phyloP scores from a whole-genome alignment of 169 alveolate genomes.

The Sarcocystis neurona region DNA sequence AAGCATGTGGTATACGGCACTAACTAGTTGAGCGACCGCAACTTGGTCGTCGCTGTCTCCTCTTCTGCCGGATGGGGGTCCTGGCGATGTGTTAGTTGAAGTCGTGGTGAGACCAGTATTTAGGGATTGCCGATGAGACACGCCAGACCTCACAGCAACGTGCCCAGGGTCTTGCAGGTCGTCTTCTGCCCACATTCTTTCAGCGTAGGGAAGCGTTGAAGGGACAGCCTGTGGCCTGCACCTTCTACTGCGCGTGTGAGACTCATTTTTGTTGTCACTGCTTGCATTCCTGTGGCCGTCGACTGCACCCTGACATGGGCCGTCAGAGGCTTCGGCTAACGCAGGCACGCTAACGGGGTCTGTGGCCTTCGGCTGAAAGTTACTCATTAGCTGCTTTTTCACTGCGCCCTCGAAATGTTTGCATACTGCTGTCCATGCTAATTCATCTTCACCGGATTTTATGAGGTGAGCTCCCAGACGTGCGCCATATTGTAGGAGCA shows the following conservation, averaged over 20 bases:
- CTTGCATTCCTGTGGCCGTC: background rate
- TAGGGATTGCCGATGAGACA: too few relatives aligned
- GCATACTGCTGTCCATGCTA: constrained; percentile 13
- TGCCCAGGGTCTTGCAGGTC: too few relatives aligned
- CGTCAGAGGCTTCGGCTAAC: background rate
- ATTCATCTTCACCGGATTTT: background rate
- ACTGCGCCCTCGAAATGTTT: background rate
- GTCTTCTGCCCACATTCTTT: too few relatives aligned
- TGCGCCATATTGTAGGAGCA: background rate
- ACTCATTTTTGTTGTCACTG: background rate
- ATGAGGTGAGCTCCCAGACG: constrained; percentile 14
- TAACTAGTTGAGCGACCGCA: background rate
- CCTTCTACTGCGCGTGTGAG: too few relatives aligned
- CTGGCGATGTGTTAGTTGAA: too few relatives aligned
- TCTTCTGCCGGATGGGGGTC: too few relatives aligned
- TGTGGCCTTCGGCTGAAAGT: background rate
- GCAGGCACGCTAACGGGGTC: too few relatives aligned
- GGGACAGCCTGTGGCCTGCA: too few relatives aligned
- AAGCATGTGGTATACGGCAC: constrained; percentile 10
- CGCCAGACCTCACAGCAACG: too few relatives aligned
- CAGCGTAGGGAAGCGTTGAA: too few relatives aligned
- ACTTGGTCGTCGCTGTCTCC: too few relatives aligned
- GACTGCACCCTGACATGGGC: background rate
- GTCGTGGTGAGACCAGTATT: too few relatives aligned
- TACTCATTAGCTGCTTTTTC: background rate